Base-by-base conservation (phyloP, 495 filamentous ascomycete genomes). In the Echria macrotheca region DNA sequence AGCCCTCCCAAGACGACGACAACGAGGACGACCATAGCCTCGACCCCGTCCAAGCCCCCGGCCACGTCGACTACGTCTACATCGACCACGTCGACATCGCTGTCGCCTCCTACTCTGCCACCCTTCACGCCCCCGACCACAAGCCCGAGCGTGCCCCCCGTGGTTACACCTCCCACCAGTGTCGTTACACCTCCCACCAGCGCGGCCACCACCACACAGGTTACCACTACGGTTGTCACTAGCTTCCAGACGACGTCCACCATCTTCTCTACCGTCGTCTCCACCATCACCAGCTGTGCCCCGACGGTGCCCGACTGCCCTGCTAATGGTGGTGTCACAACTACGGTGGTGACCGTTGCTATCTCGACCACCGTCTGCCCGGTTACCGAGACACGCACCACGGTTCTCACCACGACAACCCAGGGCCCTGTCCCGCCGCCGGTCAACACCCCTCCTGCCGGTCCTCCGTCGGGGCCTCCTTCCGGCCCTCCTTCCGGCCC, bases 291-390 rank as follows among this genome's bases (percentile, higher is more conserved):
- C 32, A 76, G 76, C 70, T 85, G 80, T 51, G 77, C 64, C 12
- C 58, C 80, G 0, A 73, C 65, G 1, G 71, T 83, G 11, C 66
- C 76, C 25, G 64, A 79, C 65, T 85, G 82, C 72, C 81, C 81
- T 41, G 77, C 72, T 24, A 55, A 70, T 43, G 77, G 74, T 21
- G 38, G 38, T 3, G 60, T 64, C 23, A 51, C 46, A 10, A 77
- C 77, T 32, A 72, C 66, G 21, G 80, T 81, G 4, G 76, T 78
- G 17, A 83, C 75, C 10, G 68, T 84, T 48, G 66, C 79, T 22
- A 56, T 84, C 36, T 81, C 76, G n/a, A 85, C 83, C 32, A 85
- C 82, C 40, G 61, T 84, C 53, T 78, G 69, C 64, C 63, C 75
- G 5, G 65, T 73, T 44, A 72, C 71, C 26, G 66, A 69, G 67